Percentiles rank a stretch among this genome's conserved stretches.
phyloP scores from a whole-genome alignment of 495 filamentous ascomycete genomes.

The Aspergillus olivimuriae region DNA sequence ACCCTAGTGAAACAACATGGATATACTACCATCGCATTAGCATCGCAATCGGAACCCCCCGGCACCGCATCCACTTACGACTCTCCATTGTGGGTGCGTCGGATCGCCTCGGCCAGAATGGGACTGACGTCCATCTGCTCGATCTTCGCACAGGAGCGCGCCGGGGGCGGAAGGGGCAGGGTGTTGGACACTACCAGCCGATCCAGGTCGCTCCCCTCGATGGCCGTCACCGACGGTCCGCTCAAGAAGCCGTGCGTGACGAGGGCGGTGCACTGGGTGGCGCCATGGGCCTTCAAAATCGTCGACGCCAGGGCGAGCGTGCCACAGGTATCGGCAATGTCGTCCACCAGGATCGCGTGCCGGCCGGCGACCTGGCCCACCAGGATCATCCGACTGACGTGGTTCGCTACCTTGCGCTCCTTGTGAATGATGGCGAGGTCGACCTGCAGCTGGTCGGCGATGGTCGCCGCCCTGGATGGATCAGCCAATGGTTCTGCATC shows the following conservation, averaged over 20 bases:
- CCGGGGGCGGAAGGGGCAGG: constrained; percentile 77
- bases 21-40: no score
- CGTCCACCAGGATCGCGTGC: constrained; percentile 73
- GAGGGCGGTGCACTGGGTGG: constrained; percentile 81
- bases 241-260: constrained; percentile 94
- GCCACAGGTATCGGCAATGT: constrained; percentile 89
- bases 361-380: constrained; percentile 57
- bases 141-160: constrained; percentile 67
- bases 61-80: no score
- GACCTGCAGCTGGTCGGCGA: constrained; percentile 88
- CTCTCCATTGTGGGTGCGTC: constrained; percentile 93
- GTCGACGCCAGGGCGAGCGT: constrained; percentile 89
- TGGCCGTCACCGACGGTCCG: constrained; percentile 81
- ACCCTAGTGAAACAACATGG: no score
- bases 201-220: constrained; percentile 72
- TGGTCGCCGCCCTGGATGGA: no score
- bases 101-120: constrained; percentile 62
- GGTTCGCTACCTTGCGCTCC: constrained; percentile 89
- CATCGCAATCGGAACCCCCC: no score
- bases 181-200: constrained; percentile 94
- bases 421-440: constrained; percentile 99
- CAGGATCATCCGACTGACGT: constrained; percentile 91
- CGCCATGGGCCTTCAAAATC: constrained; percentile 83
- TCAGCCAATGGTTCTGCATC: constrained; percentile 73
- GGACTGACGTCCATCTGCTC: constrained; percentile 91